These are phyloP conservation scores for Pueraria montana DNA, from an alignment of 306 rosid genomes.

Conservation along the genomic window DNA sequence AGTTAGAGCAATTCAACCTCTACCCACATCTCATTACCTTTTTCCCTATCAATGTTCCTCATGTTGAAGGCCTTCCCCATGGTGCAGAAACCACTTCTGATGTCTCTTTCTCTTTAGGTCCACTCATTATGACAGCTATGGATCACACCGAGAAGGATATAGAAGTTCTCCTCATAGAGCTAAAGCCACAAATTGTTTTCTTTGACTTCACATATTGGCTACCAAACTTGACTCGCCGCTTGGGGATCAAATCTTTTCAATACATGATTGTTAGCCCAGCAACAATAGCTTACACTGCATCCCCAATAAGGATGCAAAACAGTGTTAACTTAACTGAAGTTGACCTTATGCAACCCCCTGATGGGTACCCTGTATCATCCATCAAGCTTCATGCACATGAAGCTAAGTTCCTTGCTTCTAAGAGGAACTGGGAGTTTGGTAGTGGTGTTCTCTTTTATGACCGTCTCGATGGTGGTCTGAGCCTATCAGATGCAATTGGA, in stretches of 20 bases:
- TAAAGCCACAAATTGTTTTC: slow-evolving; percentile 48
- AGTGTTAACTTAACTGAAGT: not conserved
- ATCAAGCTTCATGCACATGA: slow-evolving; percentile 49
- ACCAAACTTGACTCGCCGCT: slow-evolving; percentile 36
- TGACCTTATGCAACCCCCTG: slow-evolving; percentile 47
- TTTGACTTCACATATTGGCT: slow-evolving; percentile 50
- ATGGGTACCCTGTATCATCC: slow-evolving; percentile 37
- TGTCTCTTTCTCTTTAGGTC: slow-evolving; percentile 7
- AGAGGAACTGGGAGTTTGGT: slow-evolving; percentile 34
- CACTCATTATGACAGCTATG: slow-evolving; percentile 47
- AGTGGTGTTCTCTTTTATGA: slow-evolving; percentile 48
- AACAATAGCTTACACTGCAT: not conserved
- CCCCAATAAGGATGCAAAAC: not conserved
- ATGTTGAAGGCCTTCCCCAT: slow-evolving; percentile 49
- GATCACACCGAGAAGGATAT: slow-evolving; percentile 43
- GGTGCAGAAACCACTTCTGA: slow-evolving; percentile 51
- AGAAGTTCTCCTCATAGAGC: slow-evolving; percentile 14
- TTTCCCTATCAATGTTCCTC: slow-evolving; percentile 44
- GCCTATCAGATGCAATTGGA: slow-evolving; percentile 41
- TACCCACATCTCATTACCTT: slow-evolving; percentile 45
- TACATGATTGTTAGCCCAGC: slow-evolving; percentile 12
- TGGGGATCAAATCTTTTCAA: slow-evolving; percentile 44
- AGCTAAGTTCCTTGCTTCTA: not conserved
- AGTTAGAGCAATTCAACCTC: slow-evolving; percentile 38
- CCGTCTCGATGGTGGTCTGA: not conserved